These are phyloP conservation scores for Balansia obtecta DNA, from an alignment of 2,329 filamentous ascomycete genomes.

Conservation along the genomic window DNA sequence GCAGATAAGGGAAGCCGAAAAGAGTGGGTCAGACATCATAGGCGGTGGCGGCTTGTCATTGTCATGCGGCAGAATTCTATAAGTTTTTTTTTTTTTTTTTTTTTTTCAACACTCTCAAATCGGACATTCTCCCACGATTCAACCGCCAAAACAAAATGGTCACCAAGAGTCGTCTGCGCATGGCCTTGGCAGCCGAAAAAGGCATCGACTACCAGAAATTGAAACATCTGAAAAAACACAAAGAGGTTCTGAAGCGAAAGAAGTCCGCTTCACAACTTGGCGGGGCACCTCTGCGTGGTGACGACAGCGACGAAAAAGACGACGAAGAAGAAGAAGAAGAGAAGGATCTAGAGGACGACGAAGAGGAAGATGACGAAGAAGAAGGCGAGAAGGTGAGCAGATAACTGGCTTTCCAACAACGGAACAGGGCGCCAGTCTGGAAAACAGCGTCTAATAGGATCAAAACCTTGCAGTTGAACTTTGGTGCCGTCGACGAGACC, in stretches of 20 bases:
- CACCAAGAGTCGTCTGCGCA: conserved; percentile 36
- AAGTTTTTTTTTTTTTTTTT: conserved; percentile 8
- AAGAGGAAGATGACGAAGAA: conserved; percentile 22
- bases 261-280: conserved; percentile 13
- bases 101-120: neutral
- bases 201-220: conserved; percentile 39
- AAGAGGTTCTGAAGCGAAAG: conserved; percentile 28
- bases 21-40: neutral
- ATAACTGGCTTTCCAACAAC: neutral
- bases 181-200: conserved; percentile 43
- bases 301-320: neutral
- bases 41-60: neutral
- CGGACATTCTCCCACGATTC: neutral
- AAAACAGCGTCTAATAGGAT: neutral
- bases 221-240: conserved; percentile 36
- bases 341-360: conserved; percentile 12
- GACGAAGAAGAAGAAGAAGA: neutral
- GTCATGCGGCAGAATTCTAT: conserved; percentile 5
- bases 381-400: conserved; percentile 20
- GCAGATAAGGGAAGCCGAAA: neutral
- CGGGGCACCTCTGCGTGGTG: conserved; percentile 9
- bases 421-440: neutral
- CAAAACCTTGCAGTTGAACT: conserved; percentile 29
- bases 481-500: conserved; percentile 46
- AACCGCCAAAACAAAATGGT: conserved; percentile 20